Conservation (phyloP, 192 early-diverging fungal species). For the Entomortierella chlamydospora region DNA sequence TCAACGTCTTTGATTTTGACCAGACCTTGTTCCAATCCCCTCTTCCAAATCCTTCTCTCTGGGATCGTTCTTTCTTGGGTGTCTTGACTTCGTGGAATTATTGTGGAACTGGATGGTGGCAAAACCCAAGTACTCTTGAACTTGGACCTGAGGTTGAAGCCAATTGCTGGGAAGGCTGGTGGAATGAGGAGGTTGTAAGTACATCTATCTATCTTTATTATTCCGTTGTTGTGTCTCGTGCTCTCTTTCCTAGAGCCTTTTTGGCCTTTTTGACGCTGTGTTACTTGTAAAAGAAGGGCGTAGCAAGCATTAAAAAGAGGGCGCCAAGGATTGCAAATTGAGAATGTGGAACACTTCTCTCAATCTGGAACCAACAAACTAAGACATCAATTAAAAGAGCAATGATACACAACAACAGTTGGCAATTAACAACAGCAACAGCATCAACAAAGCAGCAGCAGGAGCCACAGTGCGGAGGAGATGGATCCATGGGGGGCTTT, state of each 20-base stretch:
- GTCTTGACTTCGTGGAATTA: constrained; percentile 63
- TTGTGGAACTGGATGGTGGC: constrained; percentile 67
- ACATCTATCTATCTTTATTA: too few species aligned
- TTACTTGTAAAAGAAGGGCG: neutral
- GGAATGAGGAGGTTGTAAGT: constrained; percentile 53
- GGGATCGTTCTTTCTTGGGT: constrained; percentile 65
- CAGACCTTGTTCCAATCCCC: constrained; percentile 74
- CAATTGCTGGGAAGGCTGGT: constrained; percentile 47
- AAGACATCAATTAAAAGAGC: too few species aligned
- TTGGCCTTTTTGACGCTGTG: neutral
- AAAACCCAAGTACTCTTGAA: constrained; percentile 67
- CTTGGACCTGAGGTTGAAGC: constrained; percentile 28
- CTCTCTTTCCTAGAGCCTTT: neutral
- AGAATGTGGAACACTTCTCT: too few species aligned
- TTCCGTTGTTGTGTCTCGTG: too few species aligned
- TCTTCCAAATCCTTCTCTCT: constrained; percentile 67
- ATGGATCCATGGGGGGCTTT: too few species aligned
- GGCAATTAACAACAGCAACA: too few species aligned
- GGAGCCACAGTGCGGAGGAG: too few species aligned
- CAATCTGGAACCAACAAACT: too few species aligned
- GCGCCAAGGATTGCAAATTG: too few species aligned
- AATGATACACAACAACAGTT: too few species aligned
- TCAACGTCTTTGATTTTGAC: constrained; percentile 74
- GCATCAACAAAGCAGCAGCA: too few species aligned
- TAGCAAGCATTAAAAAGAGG: neutral